Evolutionary conservation across 345 rosid species (phyloP).

Genomic region (Euphorbia peplus): DNA sequence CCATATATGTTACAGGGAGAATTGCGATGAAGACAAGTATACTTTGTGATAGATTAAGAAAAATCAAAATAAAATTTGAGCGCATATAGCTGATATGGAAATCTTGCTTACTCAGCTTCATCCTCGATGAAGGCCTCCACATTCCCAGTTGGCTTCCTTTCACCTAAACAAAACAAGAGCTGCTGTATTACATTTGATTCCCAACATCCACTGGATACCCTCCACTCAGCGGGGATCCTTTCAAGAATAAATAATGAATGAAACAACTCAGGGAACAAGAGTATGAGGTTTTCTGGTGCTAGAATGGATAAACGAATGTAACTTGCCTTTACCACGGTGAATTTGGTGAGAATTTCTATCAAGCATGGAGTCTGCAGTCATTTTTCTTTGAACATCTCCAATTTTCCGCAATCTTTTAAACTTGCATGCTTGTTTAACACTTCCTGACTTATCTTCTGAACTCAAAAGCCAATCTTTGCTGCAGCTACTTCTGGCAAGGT

Average conservation of each 20-base stretch:
- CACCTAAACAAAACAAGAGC: constrained; percentile 45
- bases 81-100: background rate
- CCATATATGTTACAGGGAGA: background rate
- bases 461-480: constrained; percentile 67
- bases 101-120: constrained; percentile 78
- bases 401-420: constrained; percentile 77
- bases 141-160: constrained; percentile 39
- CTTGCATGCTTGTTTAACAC: constrained; percentile 40
- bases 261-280: background rate
- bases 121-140: constrained; percentile 60
- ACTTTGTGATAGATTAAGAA: background rate
- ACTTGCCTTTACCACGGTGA: constrained; percentile 45
- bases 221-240: background rate
- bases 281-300: background rate
- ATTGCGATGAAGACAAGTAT: background rate
- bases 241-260: constrained; percentile 3
- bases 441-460: constrained; percentile 50
- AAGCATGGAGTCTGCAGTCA: constrained; percentile 6
- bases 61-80: background rate
- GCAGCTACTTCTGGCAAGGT: constrained; percentile 31
- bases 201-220: background rate
- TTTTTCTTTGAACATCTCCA: constrained; percentile 39
- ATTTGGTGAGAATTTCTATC: constrained; percentile 24
- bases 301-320: constrained; percentile 11
- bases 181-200: constrained; percentile 18